Evolutionary conservation across 768 basidiomycete genomes (phyloP).

Genomic region (Mycena maculata): DNA sequence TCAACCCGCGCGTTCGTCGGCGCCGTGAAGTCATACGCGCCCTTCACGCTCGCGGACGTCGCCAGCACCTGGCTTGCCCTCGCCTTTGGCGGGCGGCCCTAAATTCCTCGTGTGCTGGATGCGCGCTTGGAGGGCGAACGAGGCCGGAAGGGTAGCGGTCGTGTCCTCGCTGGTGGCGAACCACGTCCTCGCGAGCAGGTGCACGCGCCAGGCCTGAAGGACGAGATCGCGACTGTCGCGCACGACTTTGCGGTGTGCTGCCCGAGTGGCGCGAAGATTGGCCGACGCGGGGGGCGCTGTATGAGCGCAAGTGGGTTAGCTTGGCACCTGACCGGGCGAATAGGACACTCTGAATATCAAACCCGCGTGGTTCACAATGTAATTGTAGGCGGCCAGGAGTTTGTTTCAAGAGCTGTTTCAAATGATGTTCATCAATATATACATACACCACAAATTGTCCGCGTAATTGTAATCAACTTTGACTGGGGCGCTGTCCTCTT

Average conservation of each 20-base stretch:
- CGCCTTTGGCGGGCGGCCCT: slow-evolving; percentile 48
- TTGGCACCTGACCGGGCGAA: slow-evolving; percentile 41
- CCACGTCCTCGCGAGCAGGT: slow-evolving; percentile 52
- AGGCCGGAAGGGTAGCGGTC: slow-evolving; percentile 35
- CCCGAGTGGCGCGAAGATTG: slow-evolving; percentile 51
- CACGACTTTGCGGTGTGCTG: slow-evolving; percentile 46
- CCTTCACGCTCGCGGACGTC: slow-evolving; percentile 61
- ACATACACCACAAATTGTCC: slow-evolving; percentile 6
- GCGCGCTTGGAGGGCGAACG: slow-evolving; percentile 52
- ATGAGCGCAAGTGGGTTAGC: slow-evolving; percentile 47
- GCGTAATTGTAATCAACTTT: slow-evolving; percentile 11
- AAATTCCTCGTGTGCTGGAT: slow-evolving; percentile 48
- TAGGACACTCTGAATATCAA: no score
- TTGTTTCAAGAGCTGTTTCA: no score
- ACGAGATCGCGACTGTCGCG: slow-evolving; percentile 45
- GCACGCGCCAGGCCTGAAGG: slow-evolving; percentile 48
- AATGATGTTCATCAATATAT: slow-evolving; percentile 3
- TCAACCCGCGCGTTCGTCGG: slow-evolving; percentile 61
- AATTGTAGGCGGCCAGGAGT: no score
- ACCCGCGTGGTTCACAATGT: no score
- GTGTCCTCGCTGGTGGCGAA: slow-evolving; percentile 51
- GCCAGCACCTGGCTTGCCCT: slow-evolving; percentile 62
- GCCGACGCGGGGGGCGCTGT: slow-evolving; percentile 49
- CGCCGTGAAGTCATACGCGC: slow-evolving; percentile 55
- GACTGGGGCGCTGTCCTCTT: slow-evolving; percentile 4